These are phyloP conservation scores for Jamesozyma hellenica DNA, from an alignment of 805 yeast species.

Conservation along the genomic window DNA sequence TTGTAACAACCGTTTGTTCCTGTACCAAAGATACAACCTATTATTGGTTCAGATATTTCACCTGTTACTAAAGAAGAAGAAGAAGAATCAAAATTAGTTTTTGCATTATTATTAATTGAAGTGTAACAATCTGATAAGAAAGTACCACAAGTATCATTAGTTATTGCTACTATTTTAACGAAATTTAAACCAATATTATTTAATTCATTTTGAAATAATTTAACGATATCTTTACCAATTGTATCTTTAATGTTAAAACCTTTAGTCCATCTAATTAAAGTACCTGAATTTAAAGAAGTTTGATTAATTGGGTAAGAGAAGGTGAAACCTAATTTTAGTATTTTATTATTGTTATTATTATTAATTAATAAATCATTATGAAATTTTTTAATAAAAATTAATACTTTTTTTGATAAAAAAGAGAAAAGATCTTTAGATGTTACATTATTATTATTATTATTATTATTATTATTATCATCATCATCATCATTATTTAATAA, in stretches of 20 bases:
- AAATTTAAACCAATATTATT: conserved; percentile 44
- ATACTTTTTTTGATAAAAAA: conserved; percentile 63
- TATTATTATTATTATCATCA: too few species aligned
- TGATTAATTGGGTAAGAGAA: conserved; percentile 91
- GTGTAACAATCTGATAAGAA: conserved; percentile 79
- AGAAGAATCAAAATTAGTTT: too few species aligned
- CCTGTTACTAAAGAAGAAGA: conserved; percentile 41
- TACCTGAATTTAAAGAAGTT: conserved; percentile 67
- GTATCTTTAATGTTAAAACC: conserved; percentile 82
- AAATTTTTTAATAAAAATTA: conserved; percentile 52
- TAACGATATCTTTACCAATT: conserved; percentile 75
- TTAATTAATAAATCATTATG: conserved; percentile 36
- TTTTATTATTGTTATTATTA: conserved; percentile 4
- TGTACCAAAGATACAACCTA: conserved; percentile 92
- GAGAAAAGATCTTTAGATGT: conserved; percentile 58
- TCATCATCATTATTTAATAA: conserved; percentile 46
- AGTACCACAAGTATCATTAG: conserved; percentile 95
- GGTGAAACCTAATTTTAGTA: conserved; percentile 78
- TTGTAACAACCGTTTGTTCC: conserved; percentile 96
- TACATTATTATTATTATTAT: conserved; percentile 33
- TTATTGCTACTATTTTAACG: conserved; percentile 73
- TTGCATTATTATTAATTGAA: conserved; percentile 32
- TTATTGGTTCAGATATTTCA: conserved; percentile 61
- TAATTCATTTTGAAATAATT: conserved; percentile 57
- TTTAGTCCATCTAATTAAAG: conserved; percentile 89